Evolutionary conservation across 805 yeast species (phyloP), one percentile per base, ranked within the genome.

Genomic region (Jamesozyma gamospora): DNA sequence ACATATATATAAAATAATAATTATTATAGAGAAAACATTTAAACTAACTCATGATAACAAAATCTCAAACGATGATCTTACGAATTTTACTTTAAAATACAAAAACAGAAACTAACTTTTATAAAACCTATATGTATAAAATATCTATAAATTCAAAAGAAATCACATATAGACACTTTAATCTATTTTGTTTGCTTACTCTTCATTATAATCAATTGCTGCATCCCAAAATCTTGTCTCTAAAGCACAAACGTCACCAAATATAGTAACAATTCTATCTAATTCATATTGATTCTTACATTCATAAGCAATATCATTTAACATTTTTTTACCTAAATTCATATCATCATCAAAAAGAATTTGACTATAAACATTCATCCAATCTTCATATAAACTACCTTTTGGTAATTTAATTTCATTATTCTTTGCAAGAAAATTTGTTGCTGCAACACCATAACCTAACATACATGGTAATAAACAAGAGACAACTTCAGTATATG

Each of bases 391-490:
- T 24, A 58, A 63, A 27, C 46, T 44, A 26, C 46, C 47, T 12
- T 42, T 42, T 9, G 17, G 10, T 19, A 53, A 56, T 3, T 53
- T 48, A 10, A 63, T 57, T 4, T 62, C 55, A 4, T 65, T 53
- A 4, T 64, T 62, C n/a, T n/a, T n/a, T n/a, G n/a, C n/a, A n/a
- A n/a, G n/a, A 18, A 56, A 51, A 7, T 53, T 48, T 3, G 43
- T 32, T 0, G 75, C 74, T 2, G 86, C 86, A 36, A 71, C 67
- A 27, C 71, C 72, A 55, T 80, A 81, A 1, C 94, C 94, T 52
- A 77, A 70, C 37, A 82, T 59, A 56, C 94, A 83, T 1, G 94
- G 90, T 8, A 85, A 72, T 39, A 82, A 58, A 0, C 90, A 83
- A 7, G 79, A 71, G 42, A 76, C 76, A 37, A 81, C 70, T 34